Evolutionary conservation across 139 green algal genomes (phyloP), one percentile per base, ranked within the genome.

Genomic region (Marvania coccoides): DNA sequence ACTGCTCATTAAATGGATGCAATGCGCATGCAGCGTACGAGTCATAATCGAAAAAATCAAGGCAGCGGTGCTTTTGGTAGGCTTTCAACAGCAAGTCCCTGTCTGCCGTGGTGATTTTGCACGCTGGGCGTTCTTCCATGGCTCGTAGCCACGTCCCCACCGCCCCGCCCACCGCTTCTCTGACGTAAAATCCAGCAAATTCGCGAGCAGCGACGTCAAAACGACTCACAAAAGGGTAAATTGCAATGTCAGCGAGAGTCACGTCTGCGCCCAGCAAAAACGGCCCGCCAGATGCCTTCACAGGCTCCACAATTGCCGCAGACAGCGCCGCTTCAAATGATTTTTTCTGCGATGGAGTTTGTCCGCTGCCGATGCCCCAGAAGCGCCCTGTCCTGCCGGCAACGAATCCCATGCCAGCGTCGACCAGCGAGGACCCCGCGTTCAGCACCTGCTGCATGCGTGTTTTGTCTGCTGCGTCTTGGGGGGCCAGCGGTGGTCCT

Each of bases 41-140:
- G 1, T 40, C 40, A 38, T 81, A 89, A 36, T 90, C 83, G 39
- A 90, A 90, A 40, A 87, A 90, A 42, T 90, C 83, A 2, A 90
- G 53, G 19, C 46, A 63, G 10, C 53, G 29, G 31, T 89, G 73
- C 54, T 70, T 58, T 34, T 55, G 36, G 36, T 72, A 77, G 0
- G 83, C 83, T 36, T 67, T 6, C 2, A 59, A 33, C 14, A 87
- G 51, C 58, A 82, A 35, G 6, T 48, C 26, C 1, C 6, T 4
- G 30, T 85, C 58, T 9, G 82, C 54, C 9, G 60, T 47, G 5
- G 76, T 69, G 29, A 64, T 30, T 9, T 62, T 13, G 48, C 67
- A 73, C 7, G 61, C 72, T 5, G 61, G 39, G 26, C 60, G 58
- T 3, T 65, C 29, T 1, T 33, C 31, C 68, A 90, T 82, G 13